Evolutionary conservation across 257 asterid species (phyloP).

Genomic region (Gentiana straminea): DNA sequence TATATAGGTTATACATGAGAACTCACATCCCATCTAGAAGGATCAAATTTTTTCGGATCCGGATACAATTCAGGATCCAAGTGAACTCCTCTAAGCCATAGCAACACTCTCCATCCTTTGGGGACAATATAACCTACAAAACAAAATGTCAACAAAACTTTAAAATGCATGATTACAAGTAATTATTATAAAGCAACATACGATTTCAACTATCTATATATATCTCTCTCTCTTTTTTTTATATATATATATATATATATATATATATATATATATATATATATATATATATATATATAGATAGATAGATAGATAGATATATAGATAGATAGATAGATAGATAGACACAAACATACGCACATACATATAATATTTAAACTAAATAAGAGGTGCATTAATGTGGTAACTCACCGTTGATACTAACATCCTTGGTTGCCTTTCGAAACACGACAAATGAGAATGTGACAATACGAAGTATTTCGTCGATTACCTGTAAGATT

Average conservation of each 20-base stretch:
- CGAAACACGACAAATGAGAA: slow-evolving; percentile 78
- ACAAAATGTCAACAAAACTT: background rate
- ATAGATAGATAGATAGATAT: no score
- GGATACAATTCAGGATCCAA: slow-evolving; percentile 6
- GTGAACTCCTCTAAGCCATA: slow-evolving; percentile 4
- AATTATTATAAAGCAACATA: background rate
- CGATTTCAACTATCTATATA: no score
- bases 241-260: no score
- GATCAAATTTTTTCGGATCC: slow-evolving; percentile 11
- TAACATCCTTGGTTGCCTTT: slow-evolving; percentile 65
- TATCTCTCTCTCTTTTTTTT: no score
- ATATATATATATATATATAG: no score
- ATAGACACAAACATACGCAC: no score
- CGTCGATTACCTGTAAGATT: slow-evolving; percentile 57
- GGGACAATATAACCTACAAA: slow-evolving; percentile 12
- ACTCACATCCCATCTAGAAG: slow-evolving; percentile 9
- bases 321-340: no score
- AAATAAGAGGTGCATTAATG: no score
- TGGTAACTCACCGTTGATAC: slow-evolving; percentile 37
- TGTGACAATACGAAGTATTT: slow-evolving; percentile 74
- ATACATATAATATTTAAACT: no score
- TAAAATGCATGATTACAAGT: background rate
- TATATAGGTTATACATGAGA: background rate
- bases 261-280: no score
- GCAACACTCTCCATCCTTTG: slow-evolving; percentile 10